Percentiles rank a stretch among this genome's conserved stretches.
These are phyloP conservation scores for Echites panduratus DNA, from an alignment of 257 asterid species.

Conservation along the genomic window DNA sequence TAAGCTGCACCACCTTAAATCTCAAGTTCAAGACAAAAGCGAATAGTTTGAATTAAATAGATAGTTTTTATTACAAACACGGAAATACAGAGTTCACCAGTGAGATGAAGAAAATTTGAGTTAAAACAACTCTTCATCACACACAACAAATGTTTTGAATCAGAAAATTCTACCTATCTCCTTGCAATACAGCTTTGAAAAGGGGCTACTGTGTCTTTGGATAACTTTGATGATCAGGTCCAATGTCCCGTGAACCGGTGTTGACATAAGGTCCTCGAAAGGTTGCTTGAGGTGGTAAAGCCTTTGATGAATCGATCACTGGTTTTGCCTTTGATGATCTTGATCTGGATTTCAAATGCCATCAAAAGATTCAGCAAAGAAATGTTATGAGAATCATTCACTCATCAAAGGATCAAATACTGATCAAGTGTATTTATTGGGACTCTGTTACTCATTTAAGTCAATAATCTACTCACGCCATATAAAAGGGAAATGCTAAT, in stretches of 20 bases:
- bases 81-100: slow-evolving; percentile 3
- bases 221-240: slow-evolving; percentile 68
- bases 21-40: no score
- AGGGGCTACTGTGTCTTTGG: slow-evolving; percentile 44
- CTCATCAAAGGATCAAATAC: background rate
- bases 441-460: background rate
- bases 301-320: slow-evolving; percentile 84
- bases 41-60: no score
- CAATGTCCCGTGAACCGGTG: slow-evolving; percentile 91
- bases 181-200: background rate
- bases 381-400: background rate
- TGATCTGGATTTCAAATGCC: slow-evolving; percentile 35
- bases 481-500: slow-evolving; percentile 87
- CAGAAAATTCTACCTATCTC: background rate
- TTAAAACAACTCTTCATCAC: background rate
- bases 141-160: background rate
- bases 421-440: background rate
- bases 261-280: slow-evolving; percentile 93
- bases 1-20: no score
- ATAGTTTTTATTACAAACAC: background rate
- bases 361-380: slow-evolving; percentile 10
- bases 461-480: slow-evolving; percentile 62
- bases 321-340: slow-evolving; percentile 59
- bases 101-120: background rate
- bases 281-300: slow-evolving; percentile 93